Base-by-base conservation (phyloP, 2,329 filamentous ascomycete species). In the Xylaria sp. region DNA sequence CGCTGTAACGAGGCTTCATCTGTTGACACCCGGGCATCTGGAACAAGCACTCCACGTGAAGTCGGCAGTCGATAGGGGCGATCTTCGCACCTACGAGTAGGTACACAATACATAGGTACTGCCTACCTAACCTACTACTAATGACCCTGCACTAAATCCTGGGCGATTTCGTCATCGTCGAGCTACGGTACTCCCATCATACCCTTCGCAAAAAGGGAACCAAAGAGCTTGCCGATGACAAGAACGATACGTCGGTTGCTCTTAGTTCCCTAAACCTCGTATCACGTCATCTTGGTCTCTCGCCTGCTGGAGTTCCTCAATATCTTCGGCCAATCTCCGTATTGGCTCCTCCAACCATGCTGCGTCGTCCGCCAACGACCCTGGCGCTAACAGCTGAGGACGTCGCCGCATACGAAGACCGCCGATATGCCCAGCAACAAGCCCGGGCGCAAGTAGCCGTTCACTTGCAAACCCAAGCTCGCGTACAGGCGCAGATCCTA, bases 321-420 rank as follows among this genome's bases (percentile, higher is more conserved):
- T 30, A 30, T 30, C 23, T 5, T 30, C 5, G 5, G 23, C 23
- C 23, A 5, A 30, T 30, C 4, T 30, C 5, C 23, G 23, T 30
- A 30, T 30, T 30, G 4, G 23, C 23, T 30, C 23, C 23, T 30
- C 23, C 4, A 30, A 74, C 42, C 6, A 87, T 89, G 85, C 84
- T 89, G 66, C 84, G 86, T 67, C 83, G 88, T 51, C 81, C 84
- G 13, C 81, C 88, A 9, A 91, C 88, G 52, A 82, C 83, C 11
- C 83, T 91, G 63, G 78, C 81, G 57, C 81, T 91, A 64, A 90
- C 87, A 2, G 78, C 84, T 52, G 85, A 89, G 69, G 88, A 91
- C 72, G 79, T 91, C 46, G 85, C 86, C 46, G 78, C 82, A 57
- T 90, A 89, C 75, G 87, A 91, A 69, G 85, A 87, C 71, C 79